Conservation (phyloP, 164 flowering plant species). For the Hamamelis virginiana region DNA sequence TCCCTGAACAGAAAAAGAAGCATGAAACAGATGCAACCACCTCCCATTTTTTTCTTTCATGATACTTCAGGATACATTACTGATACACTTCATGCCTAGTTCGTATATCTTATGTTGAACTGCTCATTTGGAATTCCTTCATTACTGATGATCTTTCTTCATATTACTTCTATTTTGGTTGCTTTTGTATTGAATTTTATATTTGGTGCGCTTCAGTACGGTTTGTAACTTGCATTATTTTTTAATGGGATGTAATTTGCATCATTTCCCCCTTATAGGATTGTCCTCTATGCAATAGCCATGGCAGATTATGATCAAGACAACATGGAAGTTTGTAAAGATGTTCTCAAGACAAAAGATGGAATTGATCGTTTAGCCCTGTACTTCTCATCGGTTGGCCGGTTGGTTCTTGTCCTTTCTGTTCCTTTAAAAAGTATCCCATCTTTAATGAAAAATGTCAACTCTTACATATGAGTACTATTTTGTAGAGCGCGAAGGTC, state of each 20-base stretch:
- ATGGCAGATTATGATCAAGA: conserved; percentile 88
- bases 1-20: too few species aligned
- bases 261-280: conserved; percentile 37
- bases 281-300: conserved; percentile 79
- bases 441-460: too few species aligned
- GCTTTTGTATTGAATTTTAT: too few species aligned
- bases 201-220: neutral
- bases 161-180: too few species aligned
- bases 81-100: too few species aligned
- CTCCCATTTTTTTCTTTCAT: too few species aligned
- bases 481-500: too few species aligned
- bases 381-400: conserved; percentile 74
- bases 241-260: neutral
- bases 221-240: conserved; percentile 2
- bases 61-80: too few species aligned
- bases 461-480: too few species aligned
- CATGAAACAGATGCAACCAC: too few species aligned
- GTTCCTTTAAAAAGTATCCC: neutral
- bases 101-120: too few species aligned
- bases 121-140: neutral
- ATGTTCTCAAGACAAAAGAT: conserved; percentile 64
- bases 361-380: conserved; percentile 73
- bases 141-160: neutral
- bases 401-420: conserved; percentile 38
- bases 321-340: conserved; percentile 26